Conservation (phyloP, 768 basidiomycete genomes). For the Pluteus cervinus region DNA sequence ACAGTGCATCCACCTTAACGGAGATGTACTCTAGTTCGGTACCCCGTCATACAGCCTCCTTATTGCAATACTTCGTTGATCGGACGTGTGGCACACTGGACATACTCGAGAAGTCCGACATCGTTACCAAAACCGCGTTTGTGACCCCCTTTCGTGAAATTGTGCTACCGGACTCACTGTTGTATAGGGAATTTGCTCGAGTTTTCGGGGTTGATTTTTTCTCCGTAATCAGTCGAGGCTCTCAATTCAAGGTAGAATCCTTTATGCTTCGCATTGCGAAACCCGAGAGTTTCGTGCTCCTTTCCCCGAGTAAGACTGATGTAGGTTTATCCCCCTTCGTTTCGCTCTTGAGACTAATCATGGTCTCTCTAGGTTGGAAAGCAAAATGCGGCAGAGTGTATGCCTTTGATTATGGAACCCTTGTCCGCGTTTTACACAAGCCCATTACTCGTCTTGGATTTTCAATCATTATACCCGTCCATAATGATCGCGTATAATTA, state of each 20-base stretch:
- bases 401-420: conserved; percentile 94
- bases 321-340: conserved; percentile 34
- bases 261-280: conserved; percentile 98
- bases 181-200: conserved; percentile 84
- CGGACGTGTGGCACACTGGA: conserved; percentile 69
- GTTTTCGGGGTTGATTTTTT: conserved; percentile 98
- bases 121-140: conserved; percentile 87
- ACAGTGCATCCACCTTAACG: conserved; percentile 55
- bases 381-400: conserved; percentile 95
- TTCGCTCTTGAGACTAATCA: neutral
- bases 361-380: conserved; percentile 67
- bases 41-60: conserved; percentile 46
- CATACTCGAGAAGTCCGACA: conserved; percentile 75
- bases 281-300: conserved; percentile 85
- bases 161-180: neutral
- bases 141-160: conserved; percentile 21
- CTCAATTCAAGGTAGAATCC: conserved; percentile 98
- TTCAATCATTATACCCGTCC: conserved; percentile 94
- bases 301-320: conserved; percentile 85
- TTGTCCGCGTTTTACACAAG: conserved; percentile 88
- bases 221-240: conserved; percentile 90
- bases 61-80: conserved; percentile 58
- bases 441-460: conserved; percentile 91
- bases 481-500: conserved; percentile 99
- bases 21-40: conserved; percentile 60